Base-by-base conservation (phyloP, 305 asterid species). In the Striga hermonthica region DNA sequence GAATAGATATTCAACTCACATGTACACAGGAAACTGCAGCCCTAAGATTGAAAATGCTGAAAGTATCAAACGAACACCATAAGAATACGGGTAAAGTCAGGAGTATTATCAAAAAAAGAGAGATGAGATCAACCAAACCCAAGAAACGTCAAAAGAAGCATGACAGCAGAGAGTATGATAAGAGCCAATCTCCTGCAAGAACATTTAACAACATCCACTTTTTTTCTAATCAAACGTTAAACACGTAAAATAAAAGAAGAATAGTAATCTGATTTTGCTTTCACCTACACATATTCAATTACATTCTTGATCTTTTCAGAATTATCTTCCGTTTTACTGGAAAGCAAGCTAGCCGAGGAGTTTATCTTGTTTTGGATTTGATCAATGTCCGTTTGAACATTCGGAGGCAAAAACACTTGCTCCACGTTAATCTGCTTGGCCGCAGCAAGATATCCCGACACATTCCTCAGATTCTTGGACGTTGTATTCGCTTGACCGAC, bases 141-240 rank as follows among this genome's bases (percentile, higher is more conserved):
- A 63, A 92, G 83, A 67, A 87, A 89, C 9, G 96, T 83, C 55
- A 92, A 62, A 47, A 85, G 75, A 67, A 92, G 95, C 96, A 92
- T 89, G 45, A 82, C 82, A 0, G 95, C 96, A 9, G 98, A 84
- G 52, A 89, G 87, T 52, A 92, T 9, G 73, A 92, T 89, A 52
- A 92, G 95, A 65, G 93, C 89, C 84, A 84, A 66, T 76, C 95
- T 78, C 95, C 98, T 91, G 90, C 83, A 86, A 69, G 67, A 73
- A 38, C 0, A 74, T 14, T 41, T 55, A 57, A 34, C 15, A 62
- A 7, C 72, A 57, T 43, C 66, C 57, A 49, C 34, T 76, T 47
- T 69, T 14, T 16, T 2, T 53, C 35, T 6, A 67, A 58, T 52
- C 14, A 28, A 72, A 65, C 53, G 6, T 12, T 8, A 11, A 50